phyloP scores from a whole-genome alignment of 2,329 filamentous ascomycete species.

The Alternaria hordeiaustralica region DNA sequence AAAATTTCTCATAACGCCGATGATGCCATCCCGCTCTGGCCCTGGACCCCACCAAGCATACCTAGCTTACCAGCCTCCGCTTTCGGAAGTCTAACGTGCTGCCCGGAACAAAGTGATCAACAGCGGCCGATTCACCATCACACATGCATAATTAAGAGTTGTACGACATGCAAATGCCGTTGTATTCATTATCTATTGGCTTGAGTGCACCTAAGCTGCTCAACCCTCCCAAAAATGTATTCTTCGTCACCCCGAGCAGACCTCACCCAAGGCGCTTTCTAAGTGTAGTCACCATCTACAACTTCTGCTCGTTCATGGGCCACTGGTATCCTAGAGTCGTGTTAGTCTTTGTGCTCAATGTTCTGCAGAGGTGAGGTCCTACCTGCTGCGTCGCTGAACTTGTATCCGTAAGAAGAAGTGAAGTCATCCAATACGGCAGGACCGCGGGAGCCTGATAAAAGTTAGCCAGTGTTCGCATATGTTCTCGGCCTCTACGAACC shows the following conservation, averaged over 20 bases:
- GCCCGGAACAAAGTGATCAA: neutral
- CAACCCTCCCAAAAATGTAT: constrained; percentile 10
- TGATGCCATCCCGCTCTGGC: constrained; percentile 43
- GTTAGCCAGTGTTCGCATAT: constrained; percentile 23
- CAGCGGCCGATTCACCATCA: neutral
- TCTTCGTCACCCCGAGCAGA: constrained; percentile 17
- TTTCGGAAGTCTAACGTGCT: constrained; percentile 7
- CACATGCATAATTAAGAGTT: neutral
- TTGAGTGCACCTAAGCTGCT: constrained; percentile 6
- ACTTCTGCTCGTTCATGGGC: constrained; percentile 49
- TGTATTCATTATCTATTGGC: constrained; percentile 27
- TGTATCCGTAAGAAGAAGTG: constrained; percentile 97
- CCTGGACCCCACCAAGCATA: constrained; percentile 21
- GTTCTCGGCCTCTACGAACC: constrained; percentile 64
- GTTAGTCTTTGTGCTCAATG: constrained; percentile 23
- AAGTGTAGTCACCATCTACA: constrained; percentile 27
- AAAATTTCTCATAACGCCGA: constrained; percentile 41
- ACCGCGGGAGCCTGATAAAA: constrained; percentile 82
- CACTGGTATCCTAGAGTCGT: constrained; percentile 46
- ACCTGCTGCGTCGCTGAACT: constrained; percentile 95
- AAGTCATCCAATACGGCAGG: constrained; percentile 97
- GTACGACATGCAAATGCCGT: constrained; percentile 10
- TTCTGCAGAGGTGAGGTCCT: constrained; percentile 23
- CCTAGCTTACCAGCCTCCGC: constrained; percentile 8
- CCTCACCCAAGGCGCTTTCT: constrained; percentile 26